These are phyloP conservation scores for Colletotrichum eleusines DNA, from an alignment of 2,329 filamentous ascomycete species.

Conservation along the genomic window DNA sequence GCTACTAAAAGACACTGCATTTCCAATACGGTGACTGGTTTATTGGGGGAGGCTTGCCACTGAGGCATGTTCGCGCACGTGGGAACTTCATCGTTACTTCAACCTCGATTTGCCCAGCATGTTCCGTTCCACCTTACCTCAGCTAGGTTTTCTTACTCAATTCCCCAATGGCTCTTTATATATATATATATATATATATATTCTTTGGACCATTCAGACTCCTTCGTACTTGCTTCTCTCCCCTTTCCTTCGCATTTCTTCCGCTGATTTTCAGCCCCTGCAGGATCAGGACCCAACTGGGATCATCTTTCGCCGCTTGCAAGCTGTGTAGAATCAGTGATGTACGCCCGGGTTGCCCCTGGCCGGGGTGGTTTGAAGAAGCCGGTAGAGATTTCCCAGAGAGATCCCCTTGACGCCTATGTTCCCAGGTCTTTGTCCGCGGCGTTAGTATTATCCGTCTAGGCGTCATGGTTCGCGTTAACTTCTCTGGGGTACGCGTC, in stretches of 20 bases:
- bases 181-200: not conserved
- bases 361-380: slow-evolving; percentile 62
- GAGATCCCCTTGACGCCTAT: slow-evolving; percentile 61
- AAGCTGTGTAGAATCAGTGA: not conserved
- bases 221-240: not conserved
- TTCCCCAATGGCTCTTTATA: not conserved
- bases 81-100: not conserved
- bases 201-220: not conserved
- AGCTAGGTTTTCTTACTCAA: not conserved
- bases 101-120: not conserved
- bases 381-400: slow-evolving; percentile 52
- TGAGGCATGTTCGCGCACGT: not conserved
- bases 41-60: not conserved
- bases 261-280: not conserved
- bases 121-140: not conserved
- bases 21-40: too few species aligned
- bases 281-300: not conserved
- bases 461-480: slow-evolving; percentile 75
- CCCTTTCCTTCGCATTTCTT: not conserved
- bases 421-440: slow-evolving; percentile 8
- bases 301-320: not conserved
- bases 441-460: slow-evolving; percentile 49
- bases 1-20: too few species aligned
- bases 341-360: slow-evolving; percentile 67
- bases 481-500: slow-evolving; percentile 76